Base-by-base conservation (phyloP, 257 asterid species). In the Scutellaria baicalensis region DNA sequence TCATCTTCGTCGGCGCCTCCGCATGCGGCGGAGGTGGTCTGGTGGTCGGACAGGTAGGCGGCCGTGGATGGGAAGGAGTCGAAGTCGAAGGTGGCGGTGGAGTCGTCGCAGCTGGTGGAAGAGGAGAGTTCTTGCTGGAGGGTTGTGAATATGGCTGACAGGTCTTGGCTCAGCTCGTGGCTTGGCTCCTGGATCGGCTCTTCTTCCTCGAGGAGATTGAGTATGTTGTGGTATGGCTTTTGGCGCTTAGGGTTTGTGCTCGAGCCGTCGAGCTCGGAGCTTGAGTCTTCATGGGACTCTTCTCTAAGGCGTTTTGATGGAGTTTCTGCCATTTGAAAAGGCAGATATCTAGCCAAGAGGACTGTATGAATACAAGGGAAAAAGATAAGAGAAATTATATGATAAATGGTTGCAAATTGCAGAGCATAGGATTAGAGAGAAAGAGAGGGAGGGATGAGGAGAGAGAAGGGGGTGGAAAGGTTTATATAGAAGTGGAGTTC, bases 261-360 rank as follows among this genome's bases (percentile, higher is more conserved):
- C 35, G 13, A 44, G 33, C 3, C 64, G 43, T 77, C 75, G 18
- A 27, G 21, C 45, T 40, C 73, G 20, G 56, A 27, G 16, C 2
- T 21, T 20, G 76, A 64, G 17, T 38, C 66, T 5, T 73, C 64
- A 0, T n/a, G 20, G 52, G 72, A 21, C 33, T 82, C 88, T 21
- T 83, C 97, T 75, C 95, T 81, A 0, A 76, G 84, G 71, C 98
- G 96, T 72, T 92, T 92, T 0, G 44, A 69, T n/a, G 71, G 83
- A n/a, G 81, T 55, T 74, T 88, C 96, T 1, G 96, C 92, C 96
- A 92, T 85, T 80, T 58, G 50, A 43, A 56, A 47, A 14, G 12
- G n/a, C 5, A 45, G 8, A n/a, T n/a, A n/a, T n/a, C n/a, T n/a
- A n/a, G n/a, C n/a, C n/a, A n/a, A n/a, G n/a, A n/a, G n/a, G n/a